These are phyloP conservation scores for Theobroma cacao DNA, from an alignment of 345 rosid species.

Conservation along the genomic window DNA sequence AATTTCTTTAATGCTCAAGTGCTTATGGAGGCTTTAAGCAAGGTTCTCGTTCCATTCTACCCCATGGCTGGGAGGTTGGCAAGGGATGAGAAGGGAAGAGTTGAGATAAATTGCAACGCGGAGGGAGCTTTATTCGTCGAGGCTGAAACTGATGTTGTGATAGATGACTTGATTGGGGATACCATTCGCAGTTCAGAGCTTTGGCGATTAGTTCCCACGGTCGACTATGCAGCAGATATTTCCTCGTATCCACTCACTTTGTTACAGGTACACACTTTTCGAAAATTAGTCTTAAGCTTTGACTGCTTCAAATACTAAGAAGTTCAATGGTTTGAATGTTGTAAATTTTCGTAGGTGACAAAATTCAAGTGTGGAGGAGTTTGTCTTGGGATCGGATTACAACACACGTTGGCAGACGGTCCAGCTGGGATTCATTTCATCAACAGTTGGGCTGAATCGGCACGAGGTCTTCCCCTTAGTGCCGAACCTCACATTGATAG, in stretches of 20 bases:
- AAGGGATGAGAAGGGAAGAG: conserved; percentile 23
- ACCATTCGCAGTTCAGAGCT: conserved; percentile 9
- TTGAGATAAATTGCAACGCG: conserved; percentile 31
- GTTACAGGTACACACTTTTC: too few relatives aligned
- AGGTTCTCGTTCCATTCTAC: conserved; percentile 31
- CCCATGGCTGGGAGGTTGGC: conserved; percentile 35
- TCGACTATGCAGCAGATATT: conserved; percentile 22
- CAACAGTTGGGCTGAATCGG: conserved; percentile 26
- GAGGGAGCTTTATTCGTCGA: conserved; percentile 27
- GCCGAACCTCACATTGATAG: conserved; percentile 17
- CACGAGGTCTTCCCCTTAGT: conserved; percentile 18
- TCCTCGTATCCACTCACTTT: conserved; percentile 27
- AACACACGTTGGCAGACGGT: conserved; percentile 30
- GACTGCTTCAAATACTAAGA: too few relatives aligned
- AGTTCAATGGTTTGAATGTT: too few relatives aligned
- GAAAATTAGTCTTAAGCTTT: too few relatives aligned
- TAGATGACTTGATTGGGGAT: conserved; percentile 27
- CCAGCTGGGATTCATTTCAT: conserved; percentile 10
- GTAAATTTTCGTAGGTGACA: conserved; percentile 21
- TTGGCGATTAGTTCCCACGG: conserved; percentile 16
- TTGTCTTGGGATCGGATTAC: conserved; percentile 19
- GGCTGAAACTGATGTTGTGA: conserved; percentile 25
- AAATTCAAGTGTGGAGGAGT: conserved; percentile 32
- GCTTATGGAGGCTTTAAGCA: conserved; percentile 29
- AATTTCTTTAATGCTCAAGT: conserved; percentile 13